Conservation (phyloP, 176 grass and related monocot species). For the Oryza punctata region DNA sequence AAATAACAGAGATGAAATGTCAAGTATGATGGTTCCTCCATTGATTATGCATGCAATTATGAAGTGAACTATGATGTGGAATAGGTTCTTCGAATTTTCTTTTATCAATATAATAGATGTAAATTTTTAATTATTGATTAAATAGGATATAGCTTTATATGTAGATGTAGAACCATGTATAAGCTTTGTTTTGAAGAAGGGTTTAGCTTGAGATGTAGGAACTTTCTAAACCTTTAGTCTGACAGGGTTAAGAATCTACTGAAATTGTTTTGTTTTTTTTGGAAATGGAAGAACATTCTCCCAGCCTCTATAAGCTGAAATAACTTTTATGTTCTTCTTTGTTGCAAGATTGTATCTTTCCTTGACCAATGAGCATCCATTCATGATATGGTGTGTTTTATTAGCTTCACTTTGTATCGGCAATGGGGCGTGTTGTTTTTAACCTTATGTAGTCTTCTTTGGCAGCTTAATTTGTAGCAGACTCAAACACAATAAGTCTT, state of each 20-base stretch:
- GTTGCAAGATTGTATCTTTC: not conserved
- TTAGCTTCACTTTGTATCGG: not conserved
- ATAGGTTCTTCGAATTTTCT: not conserved
- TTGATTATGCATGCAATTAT: not conserved
- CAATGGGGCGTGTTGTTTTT: not conserved
- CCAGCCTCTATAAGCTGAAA: not conserved
- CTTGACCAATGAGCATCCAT: not conserved
- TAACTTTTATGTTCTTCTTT: not conserved
- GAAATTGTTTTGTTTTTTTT: not conserved
- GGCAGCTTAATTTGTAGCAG: not conserved
- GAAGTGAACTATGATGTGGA: not conserved
- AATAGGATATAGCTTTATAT: not conserved
- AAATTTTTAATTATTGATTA: not conserved
- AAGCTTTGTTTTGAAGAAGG: constrained; percentile 8
- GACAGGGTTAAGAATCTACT: not conserved
- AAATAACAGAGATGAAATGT: not conserved
- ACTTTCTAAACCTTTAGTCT: not conserved
- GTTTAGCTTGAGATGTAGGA: not conserved
- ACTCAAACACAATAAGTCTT: not conserved
- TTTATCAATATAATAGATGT: not conserved
- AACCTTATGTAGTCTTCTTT: not conserved
- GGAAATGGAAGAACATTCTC: not conserved
- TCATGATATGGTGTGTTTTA: not conserved
- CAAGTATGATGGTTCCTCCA: not conserved
- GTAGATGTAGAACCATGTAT: not conserved